These are phyloP conservation scores for Lactarius hengduanensis DNA, from an alignment of 768 basidiomycete genomes.

Conservation along the genomic window DNA sequence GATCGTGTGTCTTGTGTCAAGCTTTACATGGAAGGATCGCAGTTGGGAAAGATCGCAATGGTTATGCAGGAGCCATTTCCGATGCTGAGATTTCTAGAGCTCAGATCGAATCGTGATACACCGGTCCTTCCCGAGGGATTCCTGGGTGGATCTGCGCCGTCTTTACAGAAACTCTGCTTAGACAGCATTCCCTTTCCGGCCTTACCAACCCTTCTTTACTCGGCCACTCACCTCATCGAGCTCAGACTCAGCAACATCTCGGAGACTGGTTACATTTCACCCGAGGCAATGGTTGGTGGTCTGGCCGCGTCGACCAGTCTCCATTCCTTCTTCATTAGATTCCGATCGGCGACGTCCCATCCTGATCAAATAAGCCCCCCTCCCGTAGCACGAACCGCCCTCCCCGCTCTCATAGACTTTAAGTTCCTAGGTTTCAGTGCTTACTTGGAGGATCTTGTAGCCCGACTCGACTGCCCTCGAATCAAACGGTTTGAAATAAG, in stretches of 20 bases:
- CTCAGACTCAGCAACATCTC: not conserved
- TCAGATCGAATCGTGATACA: rapidly evolving
- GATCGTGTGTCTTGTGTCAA: not conserved
- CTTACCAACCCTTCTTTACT: not conserved
- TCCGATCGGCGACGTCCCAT: not conserved
- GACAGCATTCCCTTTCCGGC: not conserved
- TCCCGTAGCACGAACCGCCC: too few species aligned
- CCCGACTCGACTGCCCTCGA: not conserved
- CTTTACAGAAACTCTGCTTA: not conserved
- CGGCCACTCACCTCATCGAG: not conserved
- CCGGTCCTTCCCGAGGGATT: not conserved
- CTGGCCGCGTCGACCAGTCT: not conserved
- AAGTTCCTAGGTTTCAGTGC: not conserved
- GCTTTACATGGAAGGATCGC: not conserved
- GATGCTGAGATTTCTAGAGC: not conserved
- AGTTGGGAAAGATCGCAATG: not conserved
- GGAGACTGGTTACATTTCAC: not conserved
- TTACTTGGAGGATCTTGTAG: not conserved
- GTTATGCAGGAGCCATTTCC: not conserved
- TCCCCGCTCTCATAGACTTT: not conserved
- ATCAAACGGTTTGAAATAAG: not conserved
- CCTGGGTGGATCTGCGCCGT: not conserved
- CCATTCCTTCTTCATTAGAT: not conserved
- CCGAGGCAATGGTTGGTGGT: not conserved
- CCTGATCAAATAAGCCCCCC: not conserved